phyloP scores from a whole-genome alignment of 108 stramenopile species.

The Nitzschia putrida region DNA sequence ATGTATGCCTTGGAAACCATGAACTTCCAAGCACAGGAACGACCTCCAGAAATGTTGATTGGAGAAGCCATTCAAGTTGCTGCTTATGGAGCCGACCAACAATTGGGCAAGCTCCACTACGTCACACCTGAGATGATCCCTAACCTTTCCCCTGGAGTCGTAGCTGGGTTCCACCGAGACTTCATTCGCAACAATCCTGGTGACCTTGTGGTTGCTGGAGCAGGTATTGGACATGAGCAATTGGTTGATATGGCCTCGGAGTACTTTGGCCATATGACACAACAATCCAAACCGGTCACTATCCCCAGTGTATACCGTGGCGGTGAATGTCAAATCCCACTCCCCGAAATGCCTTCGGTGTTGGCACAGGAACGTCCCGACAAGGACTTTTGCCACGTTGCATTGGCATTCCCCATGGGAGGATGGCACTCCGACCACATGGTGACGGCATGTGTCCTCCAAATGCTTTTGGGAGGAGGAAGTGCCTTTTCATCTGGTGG shows the following conservation, averaged over 20 bases:
- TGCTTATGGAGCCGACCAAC: constrained; percentile 78
- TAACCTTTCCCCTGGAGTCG: constrained; percentile 58
- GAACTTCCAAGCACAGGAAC: constrained; percentile 81
- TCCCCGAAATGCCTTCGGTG: constrained; percentile 20
- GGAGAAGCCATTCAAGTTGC: constrained; percentile 90
- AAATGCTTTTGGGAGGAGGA: constrained; percentile 96
- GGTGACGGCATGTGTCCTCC: constrained; percentile 92
- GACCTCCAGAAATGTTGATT: constrained; percentile 66
- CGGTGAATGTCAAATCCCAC: constrained; percentile 49
- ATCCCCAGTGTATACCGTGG: constrained; percentile 68
- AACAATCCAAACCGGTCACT: constrained; percentile 26
- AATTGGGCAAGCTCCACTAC: constrained; percentile 86
- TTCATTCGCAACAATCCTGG: constrained; percentile 69
- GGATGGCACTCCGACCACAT: constrained; percentile 93
- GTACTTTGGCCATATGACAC: constrained; percentile 75
- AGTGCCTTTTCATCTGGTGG: constrained; percentile 98
- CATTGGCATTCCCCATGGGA: constrained; percentile 90
- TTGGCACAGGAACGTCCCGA: constrained; percentile 42
- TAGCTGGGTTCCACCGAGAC: constrained; percentile 64
- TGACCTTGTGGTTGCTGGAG: constrained; percentile 88
- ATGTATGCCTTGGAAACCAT: constrained; percentile 74
- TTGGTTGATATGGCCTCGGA: constrained; percentile 80
- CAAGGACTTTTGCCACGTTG: constrained; percentile 86
- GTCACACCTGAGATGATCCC: constrained; percentile 64
- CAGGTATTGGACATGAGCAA: constrained; percentile 92